Conservation (phyloP, 78 protist species). For the Protostelium mycophagum region DNA sequence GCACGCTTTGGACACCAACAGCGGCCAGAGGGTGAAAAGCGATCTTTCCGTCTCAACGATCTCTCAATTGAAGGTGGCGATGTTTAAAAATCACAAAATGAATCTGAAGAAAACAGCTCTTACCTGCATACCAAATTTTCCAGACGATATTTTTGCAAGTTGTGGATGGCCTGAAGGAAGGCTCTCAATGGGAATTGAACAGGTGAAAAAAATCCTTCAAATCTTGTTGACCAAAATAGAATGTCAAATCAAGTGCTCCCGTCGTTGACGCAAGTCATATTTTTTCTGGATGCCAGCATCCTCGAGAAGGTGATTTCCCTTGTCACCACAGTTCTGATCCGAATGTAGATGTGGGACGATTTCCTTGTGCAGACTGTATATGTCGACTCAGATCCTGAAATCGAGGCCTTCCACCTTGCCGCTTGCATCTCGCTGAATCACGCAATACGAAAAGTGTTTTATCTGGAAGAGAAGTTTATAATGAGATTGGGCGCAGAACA, state of each 20-base stretch:
- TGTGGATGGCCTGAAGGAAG: background rate
- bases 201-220: no score
- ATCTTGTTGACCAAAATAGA: no score
- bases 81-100: background rate
- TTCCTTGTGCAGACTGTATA: background rate
- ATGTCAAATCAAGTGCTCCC: background rate
- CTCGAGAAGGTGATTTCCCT: background rate
- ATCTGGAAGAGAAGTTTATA: background rate
- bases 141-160: background rate
- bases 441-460: background rate
- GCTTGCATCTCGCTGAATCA: background rate
- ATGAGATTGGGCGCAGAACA: background rate
- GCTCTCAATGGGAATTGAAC: background rate
- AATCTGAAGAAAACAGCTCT: no score
- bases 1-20: background rate
- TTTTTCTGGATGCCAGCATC: background rate
- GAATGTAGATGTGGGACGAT: background rate
- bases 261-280: background rate
- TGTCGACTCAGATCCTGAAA: background rate
- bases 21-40: background rate
- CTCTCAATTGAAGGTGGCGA: background rate
- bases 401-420: background rate
- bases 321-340: background rate
- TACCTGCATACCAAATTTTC: background rate
- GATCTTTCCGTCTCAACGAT: background rate